These are phyloP conservation scores for Phlebiopsis gigantea DNA, from an alignment of 768 basidiomycete genomes.

Conservation along the genomic window DNA sequence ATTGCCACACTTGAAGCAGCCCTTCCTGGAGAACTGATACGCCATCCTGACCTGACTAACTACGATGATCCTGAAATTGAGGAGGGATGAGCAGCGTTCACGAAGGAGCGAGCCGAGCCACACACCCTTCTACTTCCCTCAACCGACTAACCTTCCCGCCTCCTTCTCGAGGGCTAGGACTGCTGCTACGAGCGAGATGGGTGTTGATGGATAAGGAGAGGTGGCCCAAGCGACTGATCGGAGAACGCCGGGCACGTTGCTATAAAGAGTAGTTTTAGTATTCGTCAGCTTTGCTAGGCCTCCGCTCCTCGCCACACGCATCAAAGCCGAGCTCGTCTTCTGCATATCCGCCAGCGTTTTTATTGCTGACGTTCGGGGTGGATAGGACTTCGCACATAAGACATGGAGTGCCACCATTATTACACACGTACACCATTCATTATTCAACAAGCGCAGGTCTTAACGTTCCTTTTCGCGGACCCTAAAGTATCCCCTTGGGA, in stretches of 20 bases:
- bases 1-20: slow-evolving; percentile 93
- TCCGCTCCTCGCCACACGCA: neutral
- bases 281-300: neutral
- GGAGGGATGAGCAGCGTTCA: neutral
- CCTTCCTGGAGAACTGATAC: slow-evolving; percentile 80
- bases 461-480: neutral
- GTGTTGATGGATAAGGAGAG: slow-evolving; percentile 21
- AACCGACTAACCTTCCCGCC: slow-evolving; percentile 67
- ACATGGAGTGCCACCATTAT: neutral
- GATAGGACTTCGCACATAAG: neutral
- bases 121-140: slow-evolving; percentile 69
- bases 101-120: slow-evolving; percentile 4
- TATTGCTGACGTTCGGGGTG: neutral
- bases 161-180: slow-evolving; percentile 44
- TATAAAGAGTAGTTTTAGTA: neutral
- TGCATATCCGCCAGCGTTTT: neutral
- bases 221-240: slow-evolving; percentile 11
- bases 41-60: slow-evolving; percentile 50
- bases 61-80: slow-evolving; percentile 25
- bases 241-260: slow-evolving; percentile 1
- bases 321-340: neutral
- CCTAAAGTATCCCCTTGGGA: neutral
- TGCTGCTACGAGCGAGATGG: slow-evolving; percentile 34
- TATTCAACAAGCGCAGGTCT: neutral
- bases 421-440: neutral